Evolutionary conservation across 1,139 yeast species (phyloP).

Genomic region (Waltiozyma sp.): DNA sequence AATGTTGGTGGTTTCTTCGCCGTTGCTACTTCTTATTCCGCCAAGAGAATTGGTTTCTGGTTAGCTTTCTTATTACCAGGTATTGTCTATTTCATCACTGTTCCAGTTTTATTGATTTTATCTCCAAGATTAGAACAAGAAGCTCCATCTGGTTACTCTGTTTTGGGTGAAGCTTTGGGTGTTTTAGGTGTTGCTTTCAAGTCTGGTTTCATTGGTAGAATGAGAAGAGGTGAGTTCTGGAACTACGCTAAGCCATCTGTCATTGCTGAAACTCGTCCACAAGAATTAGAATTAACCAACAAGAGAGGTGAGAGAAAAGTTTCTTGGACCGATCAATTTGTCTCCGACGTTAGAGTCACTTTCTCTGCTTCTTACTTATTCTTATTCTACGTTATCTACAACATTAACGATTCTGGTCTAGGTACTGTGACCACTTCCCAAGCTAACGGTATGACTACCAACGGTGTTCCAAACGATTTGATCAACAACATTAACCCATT

Average conservation of each 20-base stretch:
- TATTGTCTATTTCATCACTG: conserved; percentile 36
- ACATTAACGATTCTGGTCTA: conserved; percentile 56
- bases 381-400: conserved; percentile 50
- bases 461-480: conserved; percentile 65
- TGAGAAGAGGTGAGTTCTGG: conserved; percentile 33
- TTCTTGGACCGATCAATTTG: conserved; percentile 41
- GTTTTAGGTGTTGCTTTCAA: conserved; percentile 31
- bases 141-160: conserved; percentile 36
- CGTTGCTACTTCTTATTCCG: conserved; percentile 67
- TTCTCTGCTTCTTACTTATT: conserved; percentile 51
- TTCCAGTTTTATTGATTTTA: conserved; percentile 32
- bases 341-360: conserved; percentile 49
- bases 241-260: conserved; percentile 43
- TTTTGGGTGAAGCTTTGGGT: conserved; percentile 32
- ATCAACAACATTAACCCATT: conserved; percentile 59
- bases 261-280: conserved; percentile 20
- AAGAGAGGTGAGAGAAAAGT: conserved; percentile 26
- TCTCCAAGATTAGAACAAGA: conserved; percentile 27
- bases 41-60: conserved; percentile 66
- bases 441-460: conserved; percentile 53
- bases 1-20: conserved; percentile 74
- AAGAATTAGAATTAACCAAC: conserved; percentile 12
- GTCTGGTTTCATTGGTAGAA: conserved; percentile 30
- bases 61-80: conserved; percentile 57
- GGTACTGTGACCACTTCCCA: conserved; percentile 54